A percentile compares a stretch with the other conserved stretches of the same genome.
phyloP scores from a whole-genome alignment of 2,329 filamentous ascomycete genomes.

The Botrytis aclada region DNA sequence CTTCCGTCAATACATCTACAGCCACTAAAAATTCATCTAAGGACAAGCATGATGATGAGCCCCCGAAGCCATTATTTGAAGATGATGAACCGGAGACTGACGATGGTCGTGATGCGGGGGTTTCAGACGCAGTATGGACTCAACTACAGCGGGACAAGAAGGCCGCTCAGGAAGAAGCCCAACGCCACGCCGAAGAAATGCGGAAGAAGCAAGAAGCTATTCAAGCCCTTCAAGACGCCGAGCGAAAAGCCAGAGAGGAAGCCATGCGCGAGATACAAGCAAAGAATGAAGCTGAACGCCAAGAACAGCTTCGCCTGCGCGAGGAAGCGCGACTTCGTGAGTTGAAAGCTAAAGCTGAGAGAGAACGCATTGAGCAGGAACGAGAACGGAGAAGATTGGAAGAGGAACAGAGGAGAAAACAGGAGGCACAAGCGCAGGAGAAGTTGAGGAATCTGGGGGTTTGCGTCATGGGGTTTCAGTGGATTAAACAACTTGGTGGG shows the following conservation, averaged over 20 bases:
- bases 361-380: slow-evolving; percentile 35
- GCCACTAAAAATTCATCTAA: neutral
- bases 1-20: neutral
- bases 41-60: neutral
- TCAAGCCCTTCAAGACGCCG: slow-evolving; percentile 18
- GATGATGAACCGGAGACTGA: neutral
- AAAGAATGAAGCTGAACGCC: slow-evolving; percentile 11
- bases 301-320: slow-evolving; percentile 20
- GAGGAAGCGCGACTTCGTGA: slow-evolving; percentile 36
- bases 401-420: slow-evolving; percentile 41
- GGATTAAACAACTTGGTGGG: slow-evolving; percentile 58
- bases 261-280: slow-evolving; percentile 21
- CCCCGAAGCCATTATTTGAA: neutral
- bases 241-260: slow-evolving; percentile 21
- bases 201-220: slow-evolving; percentile 16
- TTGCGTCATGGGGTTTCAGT: slow-evolving; percentile 56
- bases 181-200: neutral
- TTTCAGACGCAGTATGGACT: slow-evolving; percentile 59
- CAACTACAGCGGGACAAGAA: slow-evolving; percentile 53
- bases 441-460: slow-evolving; percentile 52
- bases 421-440: slow-evolving; percentile 43
- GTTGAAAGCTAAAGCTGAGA: slow-evolving; percentile 35
- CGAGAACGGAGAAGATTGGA: slow-evolving; percentile 41
- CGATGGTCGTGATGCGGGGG: slow-evolving; percentile 50
- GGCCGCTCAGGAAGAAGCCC: slow-evolving; percentile 28